Evolutionary conservation across 441 rosid species (phyloP), one percentile per base, ranked within the genome.

Genomic region (Erodium chrysanthum): DNA sequence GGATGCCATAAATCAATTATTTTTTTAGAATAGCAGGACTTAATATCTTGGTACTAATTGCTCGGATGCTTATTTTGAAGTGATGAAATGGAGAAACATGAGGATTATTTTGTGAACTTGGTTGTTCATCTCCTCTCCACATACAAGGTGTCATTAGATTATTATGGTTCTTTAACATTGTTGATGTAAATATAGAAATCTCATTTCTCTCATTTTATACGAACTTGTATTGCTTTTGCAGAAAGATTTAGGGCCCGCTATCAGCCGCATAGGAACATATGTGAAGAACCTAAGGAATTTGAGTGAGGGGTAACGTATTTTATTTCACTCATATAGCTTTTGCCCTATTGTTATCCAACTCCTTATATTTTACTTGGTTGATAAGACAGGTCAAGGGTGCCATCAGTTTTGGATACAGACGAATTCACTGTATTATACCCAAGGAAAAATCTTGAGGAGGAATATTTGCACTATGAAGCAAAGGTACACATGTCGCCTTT

Each of bases 361-460:
- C 66, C 74, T 46, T 71, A 15, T 56, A 56, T 59, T 61, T 44
- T 5, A 27, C 59, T 67, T 74, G 78, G 64, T 77, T 15, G 15
- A 29, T 6, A 69, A 69, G 69, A 73, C 89, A 94, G 97, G 75
- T 84, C 79, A 35, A 86, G 82, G 80, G 73, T 66, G 66, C 68
- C 69, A 71, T 77, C 87, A 73, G 72, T 52, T 71, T 72, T 66
- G 64, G 84, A 74, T 56, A 79, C 76, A 70, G 91, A 80, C 50
- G 92, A 80, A 31, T 74, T 78, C 42, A 81, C 81, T 70, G 84
- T 74, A 63, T 61, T 84, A 66, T 75, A 82, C 83, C 97, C 96
- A 15, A 95, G 94, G 81, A 84, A 82, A 82, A 81, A 80, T 85
- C 87, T 91, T 11, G 99, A 94, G 83, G 86, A 87, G 80, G 99